A percentile compares a stretch with the other conserved stretches of the same genome.
Evolutionary conservation across 345 rosid species (phyloP).

Genomic region (Corchorus olitorius): DNA sequence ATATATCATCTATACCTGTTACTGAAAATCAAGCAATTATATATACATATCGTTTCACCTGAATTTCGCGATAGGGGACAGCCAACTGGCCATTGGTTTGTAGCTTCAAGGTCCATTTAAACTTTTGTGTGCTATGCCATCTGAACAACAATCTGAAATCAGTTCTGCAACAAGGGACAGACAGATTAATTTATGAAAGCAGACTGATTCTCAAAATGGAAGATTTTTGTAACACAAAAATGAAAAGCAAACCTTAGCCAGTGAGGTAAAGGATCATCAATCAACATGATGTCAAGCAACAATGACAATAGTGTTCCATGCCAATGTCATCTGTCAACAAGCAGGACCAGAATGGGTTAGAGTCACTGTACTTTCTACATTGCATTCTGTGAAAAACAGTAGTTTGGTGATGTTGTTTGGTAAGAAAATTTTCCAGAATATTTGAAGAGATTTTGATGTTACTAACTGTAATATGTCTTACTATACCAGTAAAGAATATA

Average conservation of each 20-base stretch:
- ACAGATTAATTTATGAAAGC: neutral
- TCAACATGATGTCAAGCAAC: conserved; percentile 3
- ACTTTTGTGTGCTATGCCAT: neutral
- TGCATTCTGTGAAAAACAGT: neutral
- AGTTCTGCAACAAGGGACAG: conserved; percentile 13
- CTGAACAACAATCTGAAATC: neutral
- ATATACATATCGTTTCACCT: neutral
- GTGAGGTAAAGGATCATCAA: neutral
- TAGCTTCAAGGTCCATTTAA: neutral
- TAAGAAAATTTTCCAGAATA: neutral
- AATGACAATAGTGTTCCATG: neutral
- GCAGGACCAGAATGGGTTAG: conserved; percentile 1
- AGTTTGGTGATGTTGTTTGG: neutral
- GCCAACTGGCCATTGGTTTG: neutral
- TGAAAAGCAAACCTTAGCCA: neutral
- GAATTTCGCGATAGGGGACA: neutral
- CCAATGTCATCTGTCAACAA: conserved; percentile 23
- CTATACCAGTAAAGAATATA: neutral
- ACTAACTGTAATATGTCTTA: neutral
- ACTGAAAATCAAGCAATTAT: neutral
- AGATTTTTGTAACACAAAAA: conserved; percentile 2
- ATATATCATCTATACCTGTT: neutral
- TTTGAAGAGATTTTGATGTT: neutral
- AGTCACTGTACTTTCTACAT: neutral
- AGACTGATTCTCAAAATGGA: neutral